Evolutionary conservation across 108 stramenopile genomes (phyloP).

Genomic region (Hondaea fermentalgiana): DNA sequence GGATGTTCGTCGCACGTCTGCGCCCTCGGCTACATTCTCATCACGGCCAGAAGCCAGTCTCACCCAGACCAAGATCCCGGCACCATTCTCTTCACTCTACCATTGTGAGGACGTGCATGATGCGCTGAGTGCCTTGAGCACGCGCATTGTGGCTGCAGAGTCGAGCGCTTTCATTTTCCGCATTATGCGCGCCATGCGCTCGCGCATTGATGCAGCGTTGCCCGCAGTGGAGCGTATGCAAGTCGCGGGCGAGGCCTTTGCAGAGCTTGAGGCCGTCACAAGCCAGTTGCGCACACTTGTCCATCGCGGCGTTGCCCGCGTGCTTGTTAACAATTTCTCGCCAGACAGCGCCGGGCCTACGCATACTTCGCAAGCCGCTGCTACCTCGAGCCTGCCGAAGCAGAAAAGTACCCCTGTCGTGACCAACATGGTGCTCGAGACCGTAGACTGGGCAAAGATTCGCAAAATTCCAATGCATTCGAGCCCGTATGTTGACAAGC

Average conservation of each 20-base stretch:
- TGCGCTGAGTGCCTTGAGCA: not conserved
- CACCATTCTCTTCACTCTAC: not conserved
- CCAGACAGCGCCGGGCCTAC: not conserved
- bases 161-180: not conserved
- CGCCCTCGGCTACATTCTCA: too few relatives aligned
- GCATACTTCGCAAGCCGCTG: too few relatives aligned
- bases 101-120: not conserved
- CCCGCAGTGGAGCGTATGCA: not conserved
- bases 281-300: not conserved
- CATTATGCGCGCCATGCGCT: not conserved
- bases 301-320: not conserved
- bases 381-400: too few relatives aligned
- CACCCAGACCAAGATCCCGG: not conserved
- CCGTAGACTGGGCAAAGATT: not conserved
- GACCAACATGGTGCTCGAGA: not conserved
- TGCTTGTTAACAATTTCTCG: not conserved
- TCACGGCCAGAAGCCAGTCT: not conserved
- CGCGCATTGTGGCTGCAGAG: not conserved
- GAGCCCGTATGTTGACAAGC: not conserved
- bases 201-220: not conserved
- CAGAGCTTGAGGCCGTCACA: not conserved
- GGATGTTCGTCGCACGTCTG: too few relatives aligned
- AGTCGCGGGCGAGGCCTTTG: not conserved
- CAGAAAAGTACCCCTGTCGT: not conserved
- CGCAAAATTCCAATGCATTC: not conserved